phyloP scores from a whole-genome alignment of 768 basidiomycete species.

The Tricholoma matsutake region DNA sequence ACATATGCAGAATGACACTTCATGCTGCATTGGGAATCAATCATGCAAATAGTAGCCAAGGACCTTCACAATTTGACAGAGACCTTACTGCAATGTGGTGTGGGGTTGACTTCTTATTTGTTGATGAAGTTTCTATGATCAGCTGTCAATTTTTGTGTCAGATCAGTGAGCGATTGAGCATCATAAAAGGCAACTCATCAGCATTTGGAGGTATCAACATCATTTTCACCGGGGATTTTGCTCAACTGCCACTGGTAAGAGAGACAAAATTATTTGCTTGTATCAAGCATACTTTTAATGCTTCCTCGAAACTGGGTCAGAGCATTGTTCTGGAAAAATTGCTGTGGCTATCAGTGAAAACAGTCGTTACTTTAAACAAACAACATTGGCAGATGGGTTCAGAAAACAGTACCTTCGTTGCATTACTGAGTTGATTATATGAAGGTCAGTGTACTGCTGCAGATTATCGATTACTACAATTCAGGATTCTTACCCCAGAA shows the following conservation, averaged over 20 bases:
- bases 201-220: not conserved
- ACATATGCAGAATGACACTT: not conserved
- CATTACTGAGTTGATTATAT: not conserved
- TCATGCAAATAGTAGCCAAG: not conserved
- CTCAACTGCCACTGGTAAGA: not conserved
- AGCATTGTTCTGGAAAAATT: not conserved
- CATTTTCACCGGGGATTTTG: not conserved
- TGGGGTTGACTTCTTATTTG: not conserved
- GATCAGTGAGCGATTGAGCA: not conserved
- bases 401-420: not conserved
- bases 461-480: conserved; percentile 1
- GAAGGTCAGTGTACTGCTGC: not conserved
- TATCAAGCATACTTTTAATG: not conserved
- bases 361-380: not conserved
- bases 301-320: not conserved
- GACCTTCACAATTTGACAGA: not conserved
- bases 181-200: not conserved
- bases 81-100: conserved; percentile 21
- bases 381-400: not conserved
- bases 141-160: not conserved
- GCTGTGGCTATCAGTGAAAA: not conserved
- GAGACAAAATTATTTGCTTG: not conserved
- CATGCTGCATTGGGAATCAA: not conserved
- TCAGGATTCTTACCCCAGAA: not conserved
- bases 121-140: not conserved